Evolutionary conservation across 2,329 filamentous ascomycete genomes (phyloP).

Genomic region (Stachybotrys chlorohalonatus): DNA sequence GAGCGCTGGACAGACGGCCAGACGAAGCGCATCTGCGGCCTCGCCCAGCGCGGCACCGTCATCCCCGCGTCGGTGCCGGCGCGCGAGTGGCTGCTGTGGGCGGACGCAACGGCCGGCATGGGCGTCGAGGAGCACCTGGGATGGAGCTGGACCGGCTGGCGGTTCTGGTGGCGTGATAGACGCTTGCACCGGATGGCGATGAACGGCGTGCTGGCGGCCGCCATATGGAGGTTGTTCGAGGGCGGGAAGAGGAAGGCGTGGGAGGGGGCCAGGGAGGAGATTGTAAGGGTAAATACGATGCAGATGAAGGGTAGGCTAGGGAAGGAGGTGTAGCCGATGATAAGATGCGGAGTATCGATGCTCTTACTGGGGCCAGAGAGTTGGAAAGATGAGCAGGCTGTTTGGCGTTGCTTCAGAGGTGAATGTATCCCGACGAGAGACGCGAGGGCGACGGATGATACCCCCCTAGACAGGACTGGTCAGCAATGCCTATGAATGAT

Average conservation of each 20-base stretch:
- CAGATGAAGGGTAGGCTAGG: constrained; percentile 1
- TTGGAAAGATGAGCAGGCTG: not conserved
- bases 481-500: not conserved
- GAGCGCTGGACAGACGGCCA: constrained; percentile 12
- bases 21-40: constrained; percentile 8
- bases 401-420: not conserved
- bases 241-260: constrained; percentile 8
- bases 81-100: constrained; percentile 14
- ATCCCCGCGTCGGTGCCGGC: constrained; percentile 12
- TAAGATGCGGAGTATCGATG: no score
- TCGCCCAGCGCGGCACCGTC: constrained; percentile 11
- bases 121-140: constrained; percentile 28
- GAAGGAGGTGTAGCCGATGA: not conserved
- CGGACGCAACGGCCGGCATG: constrained; percentile 26
- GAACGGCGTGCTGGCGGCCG: constrained; percentile 11
- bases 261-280: constrained; percentile 9
- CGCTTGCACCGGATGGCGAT: constrained; percentile 25
- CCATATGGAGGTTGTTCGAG: constrained; percentile 12
- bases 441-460: not conserved
- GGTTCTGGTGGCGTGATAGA: constrained; percentile 28
- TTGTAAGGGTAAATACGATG: constrained; percentile 6
- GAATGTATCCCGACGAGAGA: not conserved
- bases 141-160: constrained; percentile 28
- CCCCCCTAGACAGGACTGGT: not conserved
- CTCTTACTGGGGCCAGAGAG: not conserved